A percentile compares a stretch with the other conserved stretches of the same genome.
phyloP scores from a whole-genome alignment of 2,329 filamentous ascomycete genomes.

The Aureobasidium pullulans region DNA sequence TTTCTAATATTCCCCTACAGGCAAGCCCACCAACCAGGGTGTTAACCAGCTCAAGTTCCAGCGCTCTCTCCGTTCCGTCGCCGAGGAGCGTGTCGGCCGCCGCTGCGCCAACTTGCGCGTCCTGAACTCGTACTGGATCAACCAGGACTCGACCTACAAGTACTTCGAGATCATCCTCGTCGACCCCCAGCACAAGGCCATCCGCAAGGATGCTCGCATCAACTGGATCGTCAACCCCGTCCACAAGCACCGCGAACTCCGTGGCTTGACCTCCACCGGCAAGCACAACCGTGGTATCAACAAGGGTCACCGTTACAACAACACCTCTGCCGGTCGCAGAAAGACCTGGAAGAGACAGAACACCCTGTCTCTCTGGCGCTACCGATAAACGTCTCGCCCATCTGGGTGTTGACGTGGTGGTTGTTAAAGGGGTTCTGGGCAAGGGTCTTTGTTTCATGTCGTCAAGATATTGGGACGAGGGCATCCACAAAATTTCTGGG shows the following conservation, averaged over 20 bases:
- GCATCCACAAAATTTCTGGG: slow-evolving; percentile 14
- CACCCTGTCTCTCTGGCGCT: slow-evolving; percentile 97
- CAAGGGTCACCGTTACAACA: slow-evolving; percentile 99
- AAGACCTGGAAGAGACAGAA: slow-evolving; percentile 99
- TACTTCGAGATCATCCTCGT: slow-evolving; percentile 99
- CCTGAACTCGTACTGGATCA: slow-evolving; percentile 99
- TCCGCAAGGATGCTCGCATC: slow-evolving; percentile 97
- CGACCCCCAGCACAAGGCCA: slow-evolving; percentile 99
- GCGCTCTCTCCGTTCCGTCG: slow-evolving; percentile 93
- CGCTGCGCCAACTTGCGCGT: slow-evolving; percentile 98
- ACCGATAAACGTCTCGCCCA: slow-evolving; percentile 59
- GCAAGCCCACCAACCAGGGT: slow-evolving; percentile 99
- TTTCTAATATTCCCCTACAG: slow-evolving; percentile 42
- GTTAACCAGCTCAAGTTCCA: slow-evolving; percentile 99
- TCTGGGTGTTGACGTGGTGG: slow-evolving; percentile 1
- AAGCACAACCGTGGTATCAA: slow-evolving; percentile 99
- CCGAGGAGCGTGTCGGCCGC: slow-evolving; percentile 99
- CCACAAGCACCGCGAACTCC: slow-evolving; percentile 99
- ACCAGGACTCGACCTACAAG: slow-evolving; percentile 99
- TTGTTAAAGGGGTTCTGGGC: slow-evolving; percentile 2
- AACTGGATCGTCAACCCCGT: slow-evolving; percentile 99
- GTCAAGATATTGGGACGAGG: neutral
- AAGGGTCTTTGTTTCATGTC: slow-evolving; percentile 8
- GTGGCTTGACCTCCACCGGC: slow-evolving; percentile 95
- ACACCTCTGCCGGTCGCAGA: slow-evolving; percentile 91